A percentile compares a stretch with the other conserved stretches of the same genome.
Conservation (phyloP, 345 rosid genomes). For the Physaria fendleri region DNA sequence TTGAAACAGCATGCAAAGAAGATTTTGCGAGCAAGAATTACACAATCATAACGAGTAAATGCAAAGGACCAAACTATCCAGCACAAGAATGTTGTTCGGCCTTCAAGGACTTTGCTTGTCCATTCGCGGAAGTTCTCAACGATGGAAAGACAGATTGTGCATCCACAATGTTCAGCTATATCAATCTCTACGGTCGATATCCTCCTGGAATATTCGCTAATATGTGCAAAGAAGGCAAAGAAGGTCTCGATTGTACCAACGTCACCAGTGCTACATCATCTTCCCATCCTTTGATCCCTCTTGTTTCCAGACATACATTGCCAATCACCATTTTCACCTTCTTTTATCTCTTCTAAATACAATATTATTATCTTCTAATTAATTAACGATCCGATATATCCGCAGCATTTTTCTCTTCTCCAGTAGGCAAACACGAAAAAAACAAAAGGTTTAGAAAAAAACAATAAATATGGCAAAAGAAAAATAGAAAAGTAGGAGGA, state of each 20-base stretch:
- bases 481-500: neutral
- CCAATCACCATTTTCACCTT: neutral
- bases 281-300: conserved; percentile 23
- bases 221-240: conserved; percentile 47
- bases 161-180: conserved; percentile 77
- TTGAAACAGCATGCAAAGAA: conserved; percentile 52
- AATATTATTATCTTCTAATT: no score
- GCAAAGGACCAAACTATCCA: conserved; percentile 77
- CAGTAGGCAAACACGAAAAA: neutral
- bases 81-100: conserved; percentile 45
- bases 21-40: conserved; percentile 58
- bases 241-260: conserved; percentile 51
- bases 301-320: neutral
- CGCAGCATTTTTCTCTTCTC: conserved; percentile 30
- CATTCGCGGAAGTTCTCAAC: conserved; percentile 41
- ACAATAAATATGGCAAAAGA: conserved; percentile 15
- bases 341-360: neutral
- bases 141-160: conserved; percentile 53
- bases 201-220: conserved; percentile 81
- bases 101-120: conserved; percentile 60
- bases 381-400: conserved; percentile 13
- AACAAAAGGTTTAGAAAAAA: neutral
- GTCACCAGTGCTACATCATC: neutral
- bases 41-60: conserved; percentile 51
- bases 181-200: conserved; percentile 65